These are phyloP conservation scores for Firmiana major DNA, from an alignment of 345 rosid genomes.

Conservation along the genomic window DNA sequence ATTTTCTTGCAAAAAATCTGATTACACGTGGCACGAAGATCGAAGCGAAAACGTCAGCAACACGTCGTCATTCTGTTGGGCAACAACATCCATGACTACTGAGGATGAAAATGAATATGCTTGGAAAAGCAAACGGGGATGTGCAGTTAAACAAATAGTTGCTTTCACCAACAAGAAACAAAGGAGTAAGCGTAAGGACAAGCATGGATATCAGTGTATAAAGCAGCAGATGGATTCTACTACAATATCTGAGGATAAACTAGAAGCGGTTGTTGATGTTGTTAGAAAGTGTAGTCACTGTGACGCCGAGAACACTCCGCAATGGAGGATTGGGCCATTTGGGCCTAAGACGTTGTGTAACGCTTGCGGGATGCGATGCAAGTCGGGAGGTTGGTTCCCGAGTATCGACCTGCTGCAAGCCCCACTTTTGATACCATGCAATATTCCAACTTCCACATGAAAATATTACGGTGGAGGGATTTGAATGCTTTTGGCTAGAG, in stretches of 20 bases:
- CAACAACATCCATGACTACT: too few species aligned
- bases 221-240: not conserved
- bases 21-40: too few species aligned
- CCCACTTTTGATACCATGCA: constrained; percentile 36
- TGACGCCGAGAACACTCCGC: constrained; percentile 31
- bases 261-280: too few species aligned
- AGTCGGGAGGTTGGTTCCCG: constrained; percentile 44
- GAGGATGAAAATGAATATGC: too few species aligned
- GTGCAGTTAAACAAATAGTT: not conserved
- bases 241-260: not conserved
- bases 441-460: constrained; percentile 40
- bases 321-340: constrained; percentile 42
- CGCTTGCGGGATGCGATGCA: constrained; percentile 44
- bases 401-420: constrained; percentile 48
- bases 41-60: too few species aligned
- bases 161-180: not conserved
- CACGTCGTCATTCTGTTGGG: too few species aligned
- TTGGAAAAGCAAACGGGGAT: too few species aligned
- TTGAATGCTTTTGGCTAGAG: too few species aligned
- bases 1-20: too few species aligned
- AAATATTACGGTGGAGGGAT: constrained; percentile 8
- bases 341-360: constrained; percentile 49
- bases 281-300: constrained; percentile 35
- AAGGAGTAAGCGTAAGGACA: constrained; percentile 2
- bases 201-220: not conserved